Conservation (phyloP, 2,329 filamentous ascomycete genomes). For the Didymella pinodella region DNA sequence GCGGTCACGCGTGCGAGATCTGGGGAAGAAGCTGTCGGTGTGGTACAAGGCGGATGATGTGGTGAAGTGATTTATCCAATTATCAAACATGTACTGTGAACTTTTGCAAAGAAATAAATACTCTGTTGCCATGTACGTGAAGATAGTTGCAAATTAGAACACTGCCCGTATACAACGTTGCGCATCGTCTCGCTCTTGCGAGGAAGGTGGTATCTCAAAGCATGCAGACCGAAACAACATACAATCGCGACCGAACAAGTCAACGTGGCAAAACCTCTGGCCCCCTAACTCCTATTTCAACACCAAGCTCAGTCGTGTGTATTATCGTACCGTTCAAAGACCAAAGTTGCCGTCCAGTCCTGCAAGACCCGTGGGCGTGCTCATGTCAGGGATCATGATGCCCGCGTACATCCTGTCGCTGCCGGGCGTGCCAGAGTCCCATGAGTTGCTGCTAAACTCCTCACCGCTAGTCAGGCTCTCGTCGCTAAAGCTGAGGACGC, state of each 20-base stretch:
- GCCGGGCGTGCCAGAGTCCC: constrained; percentile 41
- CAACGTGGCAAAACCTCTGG: not conserved
- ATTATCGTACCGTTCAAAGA: constrained; percentile 34
- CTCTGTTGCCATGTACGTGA: not conserved
- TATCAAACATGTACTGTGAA: not conserved
- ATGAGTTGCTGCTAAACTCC: constrained; percentile 46
- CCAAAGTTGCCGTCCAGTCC: constrained; percentile 54
- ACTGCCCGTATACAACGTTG: constrained; percentile 1
- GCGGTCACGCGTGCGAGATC: not conserved
- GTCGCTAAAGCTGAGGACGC: constrained; percentile 67
- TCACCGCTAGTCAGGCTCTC: constrained; percentile 66
- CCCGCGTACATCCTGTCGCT: constrained; percentile 46
- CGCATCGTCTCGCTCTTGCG: constrained; percentile 27
- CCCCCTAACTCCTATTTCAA: constrained; percentile 1
- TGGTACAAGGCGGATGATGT: not conserved
- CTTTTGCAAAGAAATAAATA: constrained; percentile 1
- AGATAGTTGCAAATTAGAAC: not conserved
- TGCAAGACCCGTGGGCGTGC: constrained; percentile 39
- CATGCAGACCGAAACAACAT: constrained; percentile 6
- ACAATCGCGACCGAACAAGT: not conserved
- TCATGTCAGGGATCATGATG: constrained; percentile 50
- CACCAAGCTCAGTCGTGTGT: not conserved
- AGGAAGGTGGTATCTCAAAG: constrained; percentile 37
- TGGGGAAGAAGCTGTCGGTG: not conserved
- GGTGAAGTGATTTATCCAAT: not conserved